A percentile compares a stretch with the other conserved stretches of the same genome.
phyloP scores from a whole-genome alignment of 139 green algal genomes.

The Chlorella sorokiniana region DNA sequence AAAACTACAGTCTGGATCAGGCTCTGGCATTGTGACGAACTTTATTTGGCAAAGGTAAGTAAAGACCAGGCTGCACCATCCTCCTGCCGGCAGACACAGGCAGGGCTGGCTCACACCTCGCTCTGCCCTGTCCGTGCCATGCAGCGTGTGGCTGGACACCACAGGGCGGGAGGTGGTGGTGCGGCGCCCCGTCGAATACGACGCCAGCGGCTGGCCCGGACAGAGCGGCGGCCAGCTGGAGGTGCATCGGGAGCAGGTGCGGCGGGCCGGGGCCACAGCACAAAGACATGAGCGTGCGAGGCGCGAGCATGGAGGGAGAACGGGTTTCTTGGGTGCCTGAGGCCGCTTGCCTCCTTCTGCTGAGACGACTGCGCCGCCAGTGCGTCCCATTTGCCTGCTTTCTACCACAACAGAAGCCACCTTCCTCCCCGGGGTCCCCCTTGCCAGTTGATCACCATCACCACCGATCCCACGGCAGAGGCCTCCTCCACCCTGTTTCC shows the following conservation, averaged over 20 bases:
- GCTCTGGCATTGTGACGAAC: no score
- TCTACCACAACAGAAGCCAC: background rate
- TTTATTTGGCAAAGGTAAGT: no score
- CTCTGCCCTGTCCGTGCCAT: constrained; percentile 17
- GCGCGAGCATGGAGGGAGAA: no score
- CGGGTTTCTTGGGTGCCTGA: no score
- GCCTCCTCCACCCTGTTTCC: constrained; percentile 58
- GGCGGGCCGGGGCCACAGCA: no score
- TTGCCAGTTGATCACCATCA: constrained; percentile 66
- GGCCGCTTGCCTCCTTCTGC: no score
- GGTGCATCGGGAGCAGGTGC: background rate
- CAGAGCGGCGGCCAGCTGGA: background rate
- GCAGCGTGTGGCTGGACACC: constrained; percentile 85
- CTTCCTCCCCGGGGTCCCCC: background rate
- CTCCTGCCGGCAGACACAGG: no score
- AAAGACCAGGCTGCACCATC: no score
- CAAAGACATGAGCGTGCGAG: no score
- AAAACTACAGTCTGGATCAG: no score
- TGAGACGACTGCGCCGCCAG: no score
- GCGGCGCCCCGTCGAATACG: constrained; percentile 12
- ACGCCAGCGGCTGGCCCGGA: constrained; percentile 70
- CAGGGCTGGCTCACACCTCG: background rate
- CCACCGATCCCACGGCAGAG: constrained; percentile 48
- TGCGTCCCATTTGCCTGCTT: no score
- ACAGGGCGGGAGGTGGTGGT: constrained; percentile 64